Conservation (phyloP, 306 rosid genomes). For the Prinsepia uniflora region DNA sequence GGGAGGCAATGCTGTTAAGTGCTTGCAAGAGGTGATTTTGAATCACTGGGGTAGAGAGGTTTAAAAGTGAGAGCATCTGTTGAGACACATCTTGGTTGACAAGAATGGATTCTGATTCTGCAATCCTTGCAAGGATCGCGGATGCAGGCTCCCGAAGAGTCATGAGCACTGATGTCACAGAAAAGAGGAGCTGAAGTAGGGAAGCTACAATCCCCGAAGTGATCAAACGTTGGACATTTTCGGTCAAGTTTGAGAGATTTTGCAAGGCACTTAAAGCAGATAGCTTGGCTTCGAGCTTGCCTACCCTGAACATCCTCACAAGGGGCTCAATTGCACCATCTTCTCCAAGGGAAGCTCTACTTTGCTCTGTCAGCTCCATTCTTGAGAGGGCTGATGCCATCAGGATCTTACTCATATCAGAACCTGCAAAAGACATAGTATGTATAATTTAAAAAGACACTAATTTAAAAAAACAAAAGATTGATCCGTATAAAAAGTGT, state of each 20-base stretch:
- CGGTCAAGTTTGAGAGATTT: slow-evolving; percentile 55
- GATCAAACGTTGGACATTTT: slow-evolving; percentile 58
- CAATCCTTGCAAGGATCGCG: slow-evolving; percentile 77
- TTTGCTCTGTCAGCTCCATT: slow-evolving; percentile 75
- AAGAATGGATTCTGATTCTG: slow-evolving; percentile 65
- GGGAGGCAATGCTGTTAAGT: slow-evolving; percentile 67
- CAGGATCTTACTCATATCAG: slow-evolving; percentile 89
- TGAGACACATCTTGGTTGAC: slow-evolving; percentile 58
- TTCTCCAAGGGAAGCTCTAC: slow-evolving; percentile 68
- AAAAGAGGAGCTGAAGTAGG: slow-evolving; percentile 83
- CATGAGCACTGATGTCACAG: slow-evolving; percentile 91
- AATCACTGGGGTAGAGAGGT: slow-evolving; percentile 72
- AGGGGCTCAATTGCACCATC: slow-evolving; percentile 78
- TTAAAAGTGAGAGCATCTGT: slow-evolving; percentile 85
- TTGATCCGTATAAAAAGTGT: not conserved
- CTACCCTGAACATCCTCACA: slow-evolving; percentile 58
- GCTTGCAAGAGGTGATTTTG: slow-evolving; percentile 77
- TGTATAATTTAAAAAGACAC: not conserved
- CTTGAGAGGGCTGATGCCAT: slow-evolving; percentile 89
- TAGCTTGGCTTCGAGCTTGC: slow-evolving; percentile 86
- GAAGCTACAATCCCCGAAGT: slow-evolving; percentile 58
- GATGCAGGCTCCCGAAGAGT: slow-evolving; percentile 88
- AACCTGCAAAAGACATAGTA: slow-evolving; percentile 48
- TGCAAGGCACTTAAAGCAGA: slow-evolving; percentile 83
- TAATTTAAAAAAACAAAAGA: no score